Percentiles rank a stretch among this genome's conserved stretches.
phyloP scores from a whole-genome alignment of 176 grass and related monocot genomes.

The Tuctoria greenei region DNA sequence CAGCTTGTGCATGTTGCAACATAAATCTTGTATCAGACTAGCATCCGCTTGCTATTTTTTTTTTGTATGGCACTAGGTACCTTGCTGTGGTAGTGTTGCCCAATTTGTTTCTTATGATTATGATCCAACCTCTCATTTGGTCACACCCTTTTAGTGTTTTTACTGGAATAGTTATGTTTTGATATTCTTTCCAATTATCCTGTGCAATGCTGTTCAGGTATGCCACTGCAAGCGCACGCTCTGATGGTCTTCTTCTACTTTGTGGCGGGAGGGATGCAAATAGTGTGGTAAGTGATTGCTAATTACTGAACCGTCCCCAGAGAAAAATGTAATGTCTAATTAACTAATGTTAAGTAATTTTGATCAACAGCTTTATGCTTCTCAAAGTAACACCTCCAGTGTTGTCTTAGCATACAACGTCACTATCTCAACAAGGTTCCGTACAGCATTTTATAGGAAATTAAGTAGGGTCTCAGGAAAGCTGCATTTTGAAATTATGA shows the following conservation, averaged over 20 bases:
- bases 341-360: not conserved
- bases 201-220: conserved; percentile 70
- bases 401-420: not conserved
- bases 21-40: conserved; percentile 25
- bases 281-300: conserved; percentile 72
- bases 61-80: conserved; percentile 38
- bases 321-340: conserved; percentile 2
- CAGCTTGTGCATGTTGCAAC: conserved; percentile 8
- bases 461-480: not conserved
- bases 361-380: not conserved
- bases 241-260: conserved; percentile 96
- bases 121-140: conserved; percentile 31
- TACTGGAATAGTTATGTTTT: conserved; percentile 14
- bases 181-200: conserved; percentile 28
- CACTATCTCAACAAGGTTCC: conserved; percentile 4
- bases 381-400: conserved; percentile 5
- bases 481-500: not conserved
- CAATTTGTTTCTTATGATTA: conserved; percentile 28
- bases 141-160: conserved; percentile 26
- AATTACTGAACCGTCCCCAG: not conserved
- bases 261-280: conserved; percentile 97
- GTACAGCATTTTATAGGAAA: not conserved
- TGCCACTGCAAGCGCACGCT: conserved; percentile 97
- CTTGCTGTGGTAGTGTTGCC: conserved; percentile 27
- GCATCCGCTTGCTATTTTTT: conserved; percentile 31